These are phyloP conservation scores for Leptomonas pyrrhocoris DNA, from an alignment of 208 protist species.

Conservation along the genomic window DNA sequence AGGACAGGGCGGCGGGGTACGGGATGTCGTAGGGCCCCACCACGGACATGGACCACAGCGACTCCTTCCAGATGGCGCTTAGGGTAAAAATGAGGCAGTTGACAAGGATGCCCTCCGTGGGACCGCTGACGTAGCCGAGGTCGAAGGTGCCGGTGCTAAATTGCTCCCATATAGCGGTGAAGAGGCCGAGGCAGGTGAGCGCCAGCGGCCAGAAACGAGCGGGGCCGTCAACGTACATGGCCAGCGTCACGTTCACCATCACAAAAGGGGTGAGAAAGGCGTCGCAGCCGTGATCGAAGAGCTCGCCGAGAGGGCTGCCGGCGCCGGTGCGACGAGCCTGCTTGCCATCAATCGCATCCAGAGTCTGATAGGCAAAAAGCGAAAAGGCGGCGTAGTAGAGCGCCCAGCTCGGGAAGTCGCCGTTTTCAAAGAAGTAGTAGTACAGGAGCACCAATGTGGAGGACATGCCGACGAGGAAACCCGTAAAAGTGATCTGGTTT, in stretches of 20 bases:
- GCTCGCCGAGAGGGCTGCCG: conserved; percentile 92
- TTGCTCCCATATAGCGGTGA: conserved; percentile 88
- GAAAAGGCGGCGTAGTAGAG: conserved; percentile 73
- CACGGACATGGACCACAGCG: conserved; percentile 54
- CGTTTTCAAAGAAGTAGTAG: conserved; percentile 55
- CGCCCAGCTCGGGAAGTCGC: conserved; percentile 85
- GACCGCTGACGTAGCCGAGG: conserved; percentile 88
- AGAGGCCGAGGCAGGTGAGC: conserved; percentile 62
- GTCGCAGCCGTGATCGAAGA: conserved; percentile 97
- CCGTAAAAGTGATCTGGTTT: conserved; percentile 87
- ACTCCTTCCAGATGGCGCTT: conserved; percentile 40
- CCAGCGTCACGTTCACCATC: conserved; percentile 59
- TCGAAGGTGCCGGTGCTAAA: conserved; percentile 91
- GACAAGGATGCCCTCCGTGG: conserved; percentile 87
- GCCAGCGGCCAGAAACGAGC: conserved; percentile 57
- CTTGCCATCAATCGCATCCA: conserved; percentile 96
- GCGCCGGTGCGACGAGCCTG: conserved; percentile 93
- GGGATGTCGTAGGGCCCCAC: conserved; percentile 48
- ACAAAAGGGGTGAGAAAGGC: conserved; percentile 86
- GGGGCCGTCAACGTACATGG: conserved; percentile 41
- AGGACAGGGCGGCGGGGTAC: conserved; percentile 5
- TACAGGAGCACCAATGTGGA: conserved; percentile 64
- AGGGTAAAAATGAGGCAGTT: conserved; percentile 64
- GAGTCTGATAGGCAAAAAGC: conserved; percentile 92
- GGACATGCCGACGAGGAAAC: conserved; percentile 80